Evolutionary conservation across 805 yeast genomes (phyloP).

Genomic region (Sugiyamaella lignohabitans): DNA sequence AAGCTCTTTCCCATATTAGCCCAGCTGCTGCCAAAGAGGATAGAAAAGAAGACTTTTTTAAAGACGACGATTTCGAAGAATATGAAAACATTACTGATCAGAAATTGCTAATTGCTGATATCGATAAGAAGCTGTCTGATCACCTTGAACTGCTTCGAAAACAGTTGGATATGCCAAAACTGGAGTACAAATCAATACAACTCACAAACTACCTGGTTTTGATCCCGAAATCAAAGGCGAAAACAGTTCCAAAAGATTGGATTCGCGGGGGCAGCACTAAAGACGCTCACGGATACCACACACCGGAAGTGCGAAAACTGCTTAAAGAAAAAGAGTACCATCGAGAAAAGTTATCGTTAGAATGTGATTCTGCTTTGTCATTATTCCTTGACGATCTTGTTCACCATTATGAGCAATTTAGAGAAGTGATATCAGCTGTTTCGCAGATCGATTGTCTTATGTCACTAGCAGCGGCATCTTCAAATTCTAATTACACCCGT

Average conservation of each 20-base stretch:
- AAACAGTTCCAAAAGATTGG: conserved; percentile 68
- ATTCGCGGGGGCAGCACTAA: conserved; percentile 64
- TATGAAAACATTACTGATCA: conserved; percentile 11
- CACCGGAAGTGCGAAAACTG: conserved; percentile 50
- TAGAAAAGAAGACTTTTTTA: conserved; percentile 24
- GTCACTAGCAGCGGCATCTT: conserved; percentile 58
- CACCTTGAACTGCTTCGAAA: conserved; percentile 47
- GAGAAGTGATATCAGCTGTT: conserved; percentile 41
- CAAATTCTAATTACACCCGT: conserved; percentile 39
- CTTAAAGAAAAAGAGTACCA: conserved; percentile 53
- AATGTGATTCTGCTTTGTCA: conserved; percentile 38
- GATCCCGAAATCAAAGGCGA: conserved; percentile 53
- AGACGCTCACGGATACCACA: conserved; percentile 62
- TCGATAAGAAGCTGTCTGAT: conserved; percentile 43
- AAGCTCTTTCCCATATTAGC: conserved; percentile 22
- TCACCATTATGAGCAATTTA: conserved; percentile 34
- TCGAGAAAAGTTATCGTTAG: conserved; percentile 45
- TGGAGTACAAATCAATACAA: conserved; percentile 49
- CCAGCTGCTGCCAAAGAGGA: conserved; percentile 24
- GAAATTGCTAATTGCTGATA: conserved; percentile 28
- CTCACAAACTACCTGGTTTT: conserved; percentile 76
- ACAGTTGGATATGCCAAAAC: conserved; percentile 48
- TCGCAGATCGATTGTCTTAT: conserved; percentile 60
- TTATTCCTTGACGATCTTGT: conserved; percentile 35
- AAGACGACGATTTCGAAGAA: conserved; percentile 16